Evolutionary conservation across 164 flowering plant species (phyloP), one percentile per base, ranked within the genome.

Genomic region (Paratinospora sagittata): DNA sequence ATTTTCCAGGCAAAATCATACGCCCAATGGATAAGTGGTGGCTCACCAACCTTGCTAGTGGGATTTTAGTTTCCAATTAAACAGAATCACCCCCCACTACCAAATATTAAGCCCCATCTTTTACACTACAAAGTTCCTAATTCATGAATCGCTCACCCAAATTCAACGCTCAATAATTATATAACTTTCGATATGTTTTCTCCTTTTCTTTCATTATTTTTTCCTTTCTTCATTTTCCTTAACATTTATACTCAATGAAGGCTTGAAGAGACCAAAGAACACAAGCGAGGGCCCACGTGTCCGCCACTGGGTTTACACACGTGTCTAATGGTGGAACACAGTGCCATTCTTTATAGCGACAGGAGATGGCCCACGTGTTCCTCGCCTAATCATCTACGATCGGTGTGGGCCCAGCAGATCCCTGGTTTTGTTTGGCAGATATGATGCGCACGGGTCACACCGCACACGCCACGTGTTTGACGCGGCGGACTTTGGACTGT

Each of bases 201-300:
- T n/a, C n/a, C n/a, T n/a, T n/a, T n/a, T n/a, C n/a, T n/a, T n/a
- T n/a, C n/a, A n/a, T n/a, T n/a, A n/a, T n/a, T n/a, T n/a, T n/a
- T n/a, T n/a, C n/a, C n/a, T n/a, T n/a, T n/a, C n/a, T n/a, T n/a
- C n/a, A n/a, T n/a, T n/a, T n/a, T n/a, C n/a, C n/a, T n/a, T n/a
- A n/a, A n/a, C n/a, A n/a, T n/a, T n/a, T n/a, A n/a, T n/a, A n/a
- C n/a, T n/a, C n/a, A n/a, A n/a, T n/a, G n/a, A n/a, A n/a, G n/a
- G n/a, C n/a, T n/a, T n/a, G n/a, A n/a, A n/a, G n/a, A n/a, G 58
- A 52, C 58, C 58, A 16, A 52, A 52, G n/a, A 52, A 52, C 58
- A 19, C 58, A 52, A 16, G 58, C 58, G 58, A 6, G 58, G 58
- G 17, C 58, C 58, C 58, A 52, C 58, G 58, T 52, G 58, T 52